Evolutionary conservation across 2,329 filamentous ascomycete genomes (phyloP).

Genomic region (Aspergillus sp.): DNA sequence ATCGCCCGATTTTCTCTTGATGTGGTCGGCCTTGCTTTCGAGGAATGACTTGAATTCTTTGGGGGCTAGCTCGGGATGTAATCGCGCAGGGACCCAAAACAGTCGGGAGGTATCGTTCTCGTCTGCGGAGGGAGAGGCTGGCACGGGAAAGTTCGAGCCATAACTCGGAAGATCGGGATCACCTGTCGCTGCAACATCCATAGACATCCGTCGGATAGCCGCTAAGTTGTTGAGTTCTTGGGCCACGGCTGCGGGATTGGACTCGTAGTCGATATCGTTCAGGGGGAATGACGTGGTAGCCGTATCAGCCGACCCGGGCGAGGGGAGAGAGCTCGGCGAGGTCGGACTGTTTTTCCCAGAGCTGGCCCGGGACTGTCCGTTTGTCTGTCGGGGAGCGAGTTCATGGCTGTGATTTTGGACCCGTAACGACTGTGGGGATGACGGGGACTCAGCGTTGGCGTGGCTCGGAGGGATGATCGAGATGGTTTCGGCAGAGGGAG

Average conservation of each 20-base stretch:
- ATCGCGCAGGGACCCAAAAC: constrained; percentile 91
- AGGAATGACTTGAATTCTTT: constrained; percentile 96
- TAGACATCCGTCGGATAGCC: constrained; percentile 86
- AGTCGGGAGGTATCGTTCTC: constrained; percentile 85
- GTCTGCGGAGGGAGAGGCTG: constrained; percentile 53
- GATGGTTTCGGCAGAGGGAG: constrained; percentile 45
- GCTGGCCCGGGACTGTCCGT: constrained; percentile 32
- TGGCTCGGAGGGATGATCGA: constrained; percentile 36
- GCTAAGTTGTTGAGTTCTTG: constrained; percentile 92
- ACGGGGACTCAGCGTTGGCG: constrained; percentile 25
- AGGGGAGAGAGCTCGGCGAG: constrained; percentile 54
- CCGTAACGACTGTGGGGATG: constrained; percentile 28
- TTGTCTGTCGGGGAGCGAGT: constrained; percentile 25
- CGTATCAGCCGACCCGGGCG: constrained; percentile 56
- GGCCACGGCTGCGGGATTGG: constrained; percentile 82
- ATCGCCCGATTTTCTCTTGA: constrained; percentile 78
- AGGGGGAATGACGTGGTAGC: constrained; percentile 66
- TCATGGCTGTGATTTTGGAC: constrained; percentile 34
- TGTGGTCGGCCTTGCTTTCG: constrained; percentile 87
- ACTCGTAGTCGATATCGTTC: constrained; percentile 85
- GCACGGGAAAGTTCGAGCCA: constrained; percentile 39
- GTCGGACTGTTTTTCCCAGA: constrained; percentile 45
- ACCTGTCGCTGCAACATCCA: constrained; percentile 73
- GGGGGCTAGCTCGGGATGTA: constrained; percentile 92
- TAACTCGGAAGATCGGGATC: constrained; percentile 55